Conservation (phyloP, 208 protist species). For the Crithidia fasciculata region DNA sequence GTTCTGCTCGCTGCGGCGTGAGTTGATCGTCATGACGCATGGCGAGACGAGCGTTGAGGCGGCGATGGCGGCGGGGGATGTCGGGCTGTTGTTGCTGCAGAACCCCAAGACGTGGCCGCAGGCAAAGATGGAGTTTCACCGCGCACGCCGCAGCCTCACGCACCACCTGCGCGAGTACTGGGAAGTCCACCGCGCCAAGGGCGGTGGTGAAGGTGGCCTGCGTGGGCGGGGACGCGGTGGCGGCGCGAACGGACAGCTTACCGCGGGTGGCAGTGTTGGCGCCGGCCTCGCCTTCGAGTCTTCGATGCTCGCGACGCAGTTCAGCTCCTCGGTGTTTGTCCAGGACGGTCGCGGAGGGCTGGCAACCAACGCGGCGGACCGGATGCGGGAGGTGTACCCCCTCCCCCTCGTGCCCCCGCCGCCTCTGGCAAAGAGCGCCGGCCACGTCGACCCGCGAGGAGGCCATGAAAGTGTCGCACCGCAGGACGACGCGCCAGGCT, state of each 20-base stretch:
- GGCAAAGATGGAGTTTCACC: slow-evolving; percentile 47
- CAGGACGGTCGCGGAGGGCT: slow-evolving; percentile 1
- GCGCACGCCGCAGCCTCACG: slow-evolving; percentile 26
- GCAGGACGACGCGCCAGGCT: not conserved
- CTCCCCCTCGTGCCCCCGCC: too few species aligned
- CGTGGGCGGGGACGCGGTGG: not conserved
- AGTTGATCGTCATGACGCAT: slow-evolving; percentile 42
- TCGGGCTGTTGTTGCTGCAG: slow-evolving; percentile 40
- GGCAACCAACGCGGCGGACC: not conserved
- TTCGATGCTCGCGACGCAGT: not conserved
- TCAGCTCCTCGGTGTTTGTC: slow-evolving; percentile 9
- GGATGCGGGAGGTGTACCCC: not conserved
- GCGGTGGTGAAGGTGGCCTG: too few species aligned
- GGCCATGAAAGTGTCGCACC: not conserved
- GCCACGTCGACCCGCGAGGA: not conserved
- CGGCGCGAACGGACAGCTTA: not conserved
- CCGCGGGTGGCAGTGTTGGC: not conserved
- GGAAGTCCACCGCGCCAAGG: not conserved
- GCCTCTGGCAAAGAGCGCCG: too few species aligned
- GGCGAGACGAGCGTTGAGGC: slow-evolving; percentile 49
- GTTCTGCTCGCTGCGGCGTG: slow-evolving; percentile 46
- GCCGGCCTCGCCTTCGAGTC: not conserved
- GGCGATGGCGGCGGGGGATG: slow-evolving; percentile 45
- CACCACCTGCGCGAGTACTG: slow-evolving; percentile 18
- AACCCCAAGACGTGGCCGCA: slow-evolving; percentile 34